phyloP scores from a whole-genome alignment of 768 basidiomycete species.

The Trametes villosa region DNA sequence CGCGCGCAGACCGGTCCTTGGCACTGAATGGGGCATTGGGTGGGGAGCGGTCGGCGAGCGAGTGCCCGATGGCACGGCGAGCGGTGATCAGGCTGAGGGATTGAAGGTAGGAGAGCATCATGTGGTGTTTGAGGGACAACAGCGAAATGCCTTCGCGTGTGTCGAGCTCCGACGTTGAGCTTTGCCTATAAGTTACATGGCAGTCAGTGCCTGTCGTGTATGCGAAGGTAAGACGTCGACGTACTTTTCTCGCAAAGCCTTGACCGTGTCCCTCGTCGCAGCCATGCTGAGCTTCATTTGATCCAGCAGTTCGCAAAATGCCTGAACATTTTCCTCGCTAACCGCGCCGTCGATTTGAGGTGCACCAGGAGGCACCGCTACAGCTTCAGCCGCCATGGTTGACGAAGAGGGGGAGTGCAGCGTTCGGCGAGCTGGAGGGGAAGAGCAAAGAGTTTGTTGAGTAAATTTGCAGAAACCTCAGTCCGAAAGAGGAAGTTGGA shows the following conservation, averaged over 20 bases:
- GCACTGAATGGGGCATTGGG: conserved; percentile 57
- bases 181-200: conserved; percentile 27
- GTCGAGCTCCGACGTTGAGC: conserved; percentile 45
- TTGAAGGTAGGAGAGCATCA: conserved; percentile 85
- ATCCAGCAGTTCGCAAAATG: conserved; percentile 39
- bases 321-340: conserved; percentile 18
- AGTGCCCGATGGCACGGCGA: conserved; percentile 71
- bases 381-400: background rate
- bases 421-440: background rate
- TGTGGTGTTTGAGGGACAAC: conserved; percentile 83
- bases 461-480: background rate
- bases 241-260: conserved; percentile 59
- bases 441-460: background rate
- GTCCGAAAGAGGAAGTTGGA: background rate
- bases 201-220: background rate
- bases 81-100: conserved; percentile 75
- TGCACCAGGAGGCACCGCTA: background rate
- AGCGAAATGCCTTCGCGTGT: conserved; percentile 86
- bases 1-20: conserved; percentile 55
- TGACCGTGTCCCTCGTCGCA: conserved; percentile 60
- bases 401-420: background rate
- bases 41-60: conserved; percentile 54
- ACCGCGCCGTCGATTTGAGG: background rate
- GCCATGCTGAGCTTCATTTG: conserved; percentile 68
- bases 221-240: conserved; percentile 20